phyloP scores from a whole-genome alignment of 2,329 filamentous ascomycete genomes.

The Ascochyta koolunga region DNA sequence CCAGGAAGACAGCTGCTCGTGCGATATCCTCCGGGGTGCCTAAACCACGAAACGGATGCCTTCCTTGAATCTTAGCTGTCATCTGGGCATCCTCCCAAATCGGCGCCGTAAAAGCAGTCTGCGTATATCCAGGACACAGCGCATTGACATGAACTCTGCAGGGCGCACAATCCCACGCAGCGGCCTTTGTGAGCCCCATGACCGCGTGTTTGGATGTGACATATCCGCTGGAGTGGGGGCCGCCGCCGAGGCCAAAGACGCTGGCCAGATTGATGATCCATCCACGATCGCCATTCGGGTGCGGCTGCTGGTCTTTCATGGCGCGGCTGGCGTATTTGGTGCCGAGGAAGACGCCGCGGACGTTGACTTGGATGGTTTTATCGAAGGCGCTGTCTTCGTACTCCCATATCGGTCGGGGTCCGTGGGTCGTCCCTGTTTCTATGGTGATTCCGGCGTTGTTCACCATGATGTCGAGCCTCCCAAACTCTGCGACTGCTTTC shows the following conservation, averaged over 20 bases:
- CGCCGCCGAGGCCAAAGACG: slow-evolving; percentile 44
- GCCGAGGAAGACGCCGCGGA: slow-evolving; percentile 50
- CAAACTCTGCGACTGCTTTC: slow-evolving; percentile 52
- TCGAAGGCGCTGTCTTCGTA: slow-evolving; percentile 57
- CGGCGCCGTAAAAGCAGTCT: slow-evolving; percentile 34
- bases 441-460: slow-evolving; percentile 56
- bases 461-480: slow-evolving; percentile 57
- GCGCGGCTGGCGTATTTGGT: slow-evolving; percentile 56
- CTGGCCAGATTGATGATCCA: slow-evolving; percentile 62
- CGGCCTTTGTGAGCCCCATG: slow-evolving; percentile 55
- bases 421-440: slow-evolving; percentile 37
- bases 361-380: slow-evolving; percentile 46
- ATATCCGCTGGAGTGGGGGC: slow-evolving; percentile 41
- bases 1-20: slow-evolving; percentile 52
- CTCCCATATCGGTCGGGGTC: slow-evolving; percentile 52
- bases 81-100: slow-evolving; percentile 20
- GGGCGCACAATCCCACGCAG: slow-evolving; percentile 58
- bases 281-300: slow-evolving; percentile 49
- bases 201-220: slow-evolving; percentile 59
- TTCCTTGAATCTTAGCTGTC: slow-evolving; percentile 15
- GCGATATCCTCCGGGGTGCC: slow-evolving; percentile 43
- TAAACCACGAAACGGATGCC: slow-evolving; percentile 41
- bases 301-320: slow-evolving; percentile 57
- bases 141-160: slow-evolving; percentile 60
- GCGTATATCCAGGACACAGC: slow-evolving; percentile 58